A percentile compares a stretch with the other conserved stretches of the same genome.
Evolutionary conservation across 306 rosid genomes (phyloP).

Genomic region (Gastrolobium bilobum): DNA sequence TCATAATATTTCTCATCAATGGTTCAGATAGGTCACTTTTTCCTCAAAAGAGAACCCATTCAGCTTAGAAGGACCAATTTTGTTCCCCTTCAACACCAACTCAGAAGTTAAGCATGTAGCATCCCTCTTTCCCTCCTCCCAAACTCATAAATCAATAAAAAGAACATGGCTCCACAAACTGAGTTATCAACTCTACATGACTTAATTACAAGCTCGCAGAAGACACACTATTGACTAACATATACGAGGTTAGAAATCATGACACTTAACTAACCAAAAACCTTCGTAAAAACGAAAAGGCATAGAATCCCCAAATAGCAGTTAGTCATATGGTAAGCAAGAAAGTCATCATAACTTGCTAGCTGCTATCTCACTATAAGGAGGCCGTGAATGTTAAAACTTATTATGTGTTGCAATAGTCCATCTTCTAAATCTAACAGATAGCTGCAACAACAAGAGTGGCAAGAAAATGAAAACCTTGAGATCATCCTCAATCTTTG

Average conservation of each 20-base stretch:
- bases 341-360: not conserved
- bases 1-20: not conserved
- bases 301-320: not conserved
- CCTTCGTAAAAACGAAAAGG: not conserved
- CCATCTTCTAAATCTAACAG: constrained; percentile 41
- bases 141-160: not conserved
- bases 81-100: constrained; percentile 8
- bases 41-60: not conserved
- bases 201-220: constrained; percentile 11
- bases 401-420: not conserved
- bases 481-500: constrained; percentile 96
- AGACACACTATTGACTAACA: not conserved
- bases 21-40: constrained; percentile 14
- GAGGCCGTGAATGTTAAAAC: not conserved
- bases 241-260: not conserved
- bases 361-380: not conserved
- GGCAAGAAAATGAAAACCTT: constrained; percentile 58
- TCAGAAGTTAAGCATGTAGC: constrained; percentile 8
- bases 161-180: constrained; percentile 13
- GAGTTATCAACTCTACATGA: constrained; percentile 28
- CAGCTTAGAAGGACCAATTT: constrained; percentile 1
- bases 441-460: constrained; percentile 22
- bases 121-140: not conserved
- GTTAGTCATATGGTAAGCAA: not conserved
- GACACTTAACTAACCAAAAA: not conserved